Evolutionary conservation across 305 asterid genomes (phyloP), one percentile per base, ranked within the genome.

Genomic region (Fraxinus nigra): DNA sequence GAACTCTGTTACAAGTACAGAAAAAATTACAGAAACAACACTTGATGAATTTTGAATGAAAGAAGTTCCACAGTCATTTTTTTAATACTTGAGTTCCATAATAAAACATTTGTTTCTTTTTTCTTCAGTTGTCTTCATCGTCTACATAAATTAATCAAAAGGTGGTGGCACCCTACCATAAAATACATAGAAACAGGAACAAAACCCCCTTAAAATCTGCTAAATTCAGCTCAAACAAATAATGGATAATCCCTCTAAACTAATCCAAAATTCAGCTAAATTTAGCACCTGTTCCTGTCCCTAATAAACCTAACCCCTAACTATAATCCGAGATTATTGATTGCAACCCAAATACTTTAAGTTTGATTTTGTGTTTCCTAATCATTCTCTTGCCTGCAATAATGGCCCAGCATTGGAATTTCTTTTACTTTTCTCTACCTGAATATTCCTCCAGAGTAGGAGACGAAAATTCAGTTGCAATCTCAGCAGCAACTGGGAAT

Each of bases 271-370:
- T 30, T 13, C 22, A 69, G 75, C 75, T 28, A 69, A 69, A 69
- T 69, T 69, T 69, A 69, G 75, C 75, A 69, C 38, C 37, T 69
- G 75, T 69, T 69, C 75, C 75, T 69, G 38, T 69, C 40, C 75
- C 75, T 69, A 65, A 69, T 69, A 69, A 10, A 69, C 75, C 40
- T 69, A 26, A 1, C 18, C 37, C 10, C 37, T 28, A 30, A 30
- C 75, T 69, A 69, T 30, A 13, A 30, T 4, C 40, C 24, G 18
- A 30, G 1, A 69, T 69, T 67, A 67, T 67, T 61, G 72, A 61
- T 61, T 59, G 0, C 28, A 59, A 18, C 30, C 69, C 69, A 20
- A 20, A 22, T n/a, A n/a, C 28, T n/a, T 43, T 54, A n/a, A 5
- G 6, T 59, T 59, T 59, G 1, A 18, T 59, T 22, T 59, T 18